Percentiles rank a stretch among this genome's conserved stretches.
Evolutionary conservation across 495 filamentous ascomycete genomes (phyloP).

Genomic region (Penicillium bovifimosum): DNA sequence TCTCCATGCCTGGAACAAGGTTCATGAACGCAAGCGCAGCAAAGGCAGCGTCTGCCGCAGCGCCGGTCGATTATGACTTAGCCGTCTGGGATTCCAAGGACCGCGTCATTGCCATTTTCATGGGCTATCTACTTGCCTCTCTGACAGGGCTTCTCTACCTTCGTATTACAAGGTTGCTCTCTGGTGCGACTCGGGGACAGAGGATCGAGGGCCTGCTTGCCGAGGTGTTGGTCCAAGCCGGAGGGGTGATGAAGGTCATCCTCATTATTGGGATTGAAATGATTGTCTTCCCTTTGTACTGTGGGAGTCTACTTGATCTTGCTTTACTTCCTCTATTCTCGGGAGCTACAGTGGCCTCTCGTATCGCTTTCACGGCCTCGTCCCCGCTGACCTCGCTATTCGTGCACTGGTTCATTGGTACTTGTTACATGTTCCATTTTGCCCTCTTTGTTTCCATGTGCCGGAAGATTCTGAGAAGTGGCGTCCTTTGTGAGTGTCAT

Average conservation of each 20-base stretch:
- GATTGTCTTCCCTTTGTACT: constrained; percentile 95
- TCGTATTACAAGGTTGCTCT: constrained; percentile 59
- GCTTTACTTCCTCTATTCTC: constrained; percentile 88
- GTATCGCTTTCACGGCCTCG: constrained; percentile 66
- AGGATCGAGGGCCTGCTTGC: constrained; percentile 71
- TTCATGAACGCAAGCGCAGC: constrained; percentile 22
- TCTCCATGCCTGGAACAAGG: constrained; percentile 20
- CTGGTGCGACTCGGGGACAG: constrained; percentile 57
- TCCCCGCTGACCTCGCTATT: constrained; percentile 86
- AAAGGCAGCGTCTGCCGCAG: constrained; percentile 15
- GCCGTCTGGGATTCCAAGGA: constrained; percentile 74
- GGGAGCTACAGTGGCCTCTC: constrained; percentile 64
- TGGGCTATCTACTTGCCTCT: constrained; percentile 74
- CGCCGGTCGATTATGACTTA: constrained; percentile 52
- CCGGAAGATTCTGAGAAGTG: constrained; percentile 89
- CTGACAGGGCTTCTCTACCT: constrained; percentile 73
- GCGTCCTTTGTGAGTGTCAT: constrained; percentile 72
- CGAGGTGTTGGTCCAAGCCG: constrained; percentile 85
- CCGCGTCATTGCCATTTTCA: constrained; percentile 69
- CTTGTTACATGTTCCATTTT: constrained; percentile 99
- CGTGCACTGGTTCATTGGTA: constrained; percentile 98
- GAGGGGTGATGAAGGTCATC: constrained; percentile 96
- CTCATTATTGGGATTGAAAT: constrained; percentile 99
- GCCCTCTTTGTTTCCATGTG: constrained; percentile 99
- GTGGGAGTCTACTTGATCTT: constrained; percentile 82